Evolutionary conservation across 495 filamentous ascomycete genomes (phyloP).

Genomic region (Penicillium flavigenum): DNA sequence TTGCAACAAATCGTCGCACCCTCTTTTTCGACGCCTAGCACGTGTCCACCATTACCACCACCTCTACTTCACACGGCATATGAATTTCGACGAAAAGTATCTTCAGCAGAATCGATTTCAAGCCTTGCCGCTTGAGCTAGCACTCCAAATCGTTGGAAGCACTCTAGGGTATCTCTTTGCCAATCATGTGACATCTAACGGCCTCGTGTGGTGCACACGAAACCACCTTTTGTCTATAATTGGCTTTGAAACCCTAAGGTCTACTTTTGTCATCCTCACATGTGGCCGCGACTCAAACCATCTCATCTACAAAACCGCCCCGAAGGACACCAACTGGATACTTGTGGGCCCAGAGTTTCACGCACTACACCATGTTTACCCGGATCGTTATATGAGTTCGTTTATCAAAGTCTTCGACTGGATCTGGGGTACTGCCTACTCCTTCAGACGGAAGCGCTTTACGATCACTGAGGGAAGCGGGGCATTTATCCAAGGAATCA

Average conservation of each 20-base stretch:
- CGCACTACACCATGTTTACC: slow-evolving; percentile 24
- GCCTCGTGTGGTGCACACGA: not conserved
- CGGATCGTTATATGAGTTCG: slow-evolving; percentile 26
- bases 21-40: slow-evolving; percentile 17
- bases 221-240: not conserved
- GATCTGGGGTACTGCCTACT: slow-evolving; percentile 24
- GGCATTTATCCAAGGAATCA: slow-evolving; percentile 17
- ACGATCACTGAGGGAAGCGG: slow-evolving; percentile 17
- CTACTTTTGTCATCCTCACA: slow-evolving; percentile 11
- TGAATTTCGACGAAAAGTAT: slow-evolving; percentile 22
- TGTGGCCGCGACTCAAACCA: slow-evolving; percentile 24
- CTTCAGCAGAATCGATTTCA: slow-evolving; percentile 16
- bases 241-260: not conserved
- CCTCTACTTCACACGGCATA: slow-evolving; percentile 23
- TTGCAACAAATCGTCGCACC: slow-evolving; percentile 20
- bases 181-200: not conserved
- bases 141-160: slow-evolving; percentile 13
- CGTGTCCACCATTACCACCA: slow-evolving; percentile 24
- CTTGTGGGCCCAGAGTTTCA: slow-evolving; percentile 27
- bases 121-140: slow-evolving; percentile 23
- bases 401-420: slow-evolving; percentile 26
- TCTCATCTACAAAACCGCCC: slow-evolving; percentile 15
- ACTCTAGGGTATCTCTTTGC: slow-evolving; percentile 6
- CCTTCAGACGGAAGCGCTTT: slow-evolving; percentile 19
- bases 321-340: slow-evolving; percentile 18